Base-by-base conservation (phyloP, 2,329 filamentous ascomycete species). In the Talaromyces amestolkiae region DNA sequence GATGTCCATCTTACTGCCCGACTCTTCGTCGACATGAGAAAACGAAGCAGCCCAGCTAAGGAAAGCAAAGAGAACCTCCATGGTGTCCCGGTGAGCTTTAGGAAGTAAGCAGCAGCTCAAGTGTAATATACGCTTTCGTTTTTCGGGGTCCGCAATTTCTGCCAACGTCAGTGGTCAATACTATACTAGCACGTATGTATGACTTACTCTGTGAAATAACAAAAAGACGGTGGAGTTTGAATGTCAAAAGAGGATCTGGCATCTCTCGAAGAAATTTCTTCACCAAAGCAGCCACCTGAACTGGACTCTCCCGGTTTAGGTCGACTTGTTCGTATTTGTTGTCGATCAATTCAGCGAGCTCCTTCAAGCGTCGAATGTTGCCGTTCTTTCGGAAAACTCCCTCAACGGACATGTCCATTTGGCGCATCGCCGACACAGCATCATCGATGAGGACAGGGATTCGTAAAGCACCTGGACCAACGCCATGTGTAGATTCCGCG, bases 371-470 rank as follows among this genome's bases (percentile, higher is more conserved):
- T 77, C 95, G 94, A 81, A 99, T 97, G 78, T 98, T 99, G 72
- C 95, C 95, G 73, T 98, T 99, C 85, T 99, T 99, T 71, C 95
- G 89, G 86, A 99, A 99, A 24, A 99, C 93, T 72, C 95, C 95
- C 78, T 99, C 95, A 1, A 99, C 92, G 1, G 94, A 98, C 82
- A 99, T 93, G 77, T 99, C 95, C 92, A 99, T 98, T 78, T 94
- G 95, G 72, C 93, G 89, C 92, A 99, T 97, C 13, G 93, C 93
- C 3, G 91, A 91, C 43, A 99, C 90, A 58, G 94, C 89, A 75
- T 97, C 94, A 73, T 98, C 94, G n/a, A 99, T 86, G 61, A 99
- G 84, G n/a, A 92, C 91, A 2, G 95, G 95, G 49, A 99, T 92
- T 62, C 92, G 90, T 65, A 99, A 84, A 15, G 92, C 90, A 19